These are phyloP conservation scores for Hypholoma fasciculare DNA, from an alignment of 768 basidiomycete species.

Conservation along the genomic window DNA sequence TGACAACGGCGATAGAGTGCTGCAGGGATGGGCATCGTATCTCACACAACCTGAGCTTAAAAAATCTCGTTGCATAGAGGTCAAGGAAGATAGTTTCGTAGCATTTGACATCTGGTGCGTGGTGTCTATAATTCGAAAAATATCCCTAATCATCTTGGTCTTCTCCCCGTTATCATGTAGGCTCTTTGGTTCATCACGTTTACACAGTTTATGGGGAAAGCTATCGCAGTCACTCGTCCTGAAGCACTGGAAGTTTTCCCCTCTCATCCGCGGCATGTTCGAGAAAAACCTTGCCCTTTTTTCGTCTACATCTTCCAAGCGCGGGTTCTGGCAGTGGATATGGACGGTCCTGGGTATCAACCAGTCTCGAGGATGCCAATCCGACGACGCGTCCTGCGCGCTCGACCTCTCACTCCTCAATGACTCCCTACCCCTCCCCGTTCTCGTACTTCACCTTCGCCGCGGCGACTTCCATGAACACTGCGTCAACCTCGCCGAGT, in stretches of 20 bases:
- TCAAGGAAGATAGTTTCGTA: slow-evolving; percentile 33
- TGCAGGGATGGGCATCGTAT: slow-evolving; percentile 46
- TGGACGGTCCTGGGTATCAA: not conserved
- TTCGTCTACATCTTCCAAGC: not conserved
- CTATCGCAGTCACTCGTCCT: slow-evolving; percentile 50
- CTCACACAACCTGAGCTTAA: slow-evolving; percentile 42
- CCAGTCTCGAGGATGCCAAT: not conserved
- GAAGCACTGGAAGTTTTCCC: slow-evolving; percentile 60
- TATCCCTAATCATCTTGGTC: not conserved
- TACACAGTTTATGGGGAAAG: slow-evolving; percentile 45
- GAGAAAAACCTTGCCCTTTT: slow-evolving; percentile 46
- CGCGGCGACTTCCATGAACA: slow-evolving; percentile 56
- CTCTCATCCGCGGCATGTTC: slow-evolving; percentile 53
- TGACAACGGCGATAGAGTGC: slow-evolving; percentile 32
- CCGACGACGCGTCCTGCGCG: not conserved
- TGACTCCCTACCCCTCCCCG: slow-evolving; percentile 36
- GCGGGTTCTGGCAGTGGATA: slow-evolving; percentile 12
- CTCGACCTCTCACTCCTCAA: not conserved
- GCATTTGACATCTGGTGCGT: slow-evolving; percentile 57
- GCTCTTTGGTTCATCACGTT: slow-evolving; percentile 44
- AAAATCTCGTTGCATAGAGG: slow-evolving; percentile 50
- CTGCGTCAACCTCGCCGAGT: slow-evolving; percentile 42
- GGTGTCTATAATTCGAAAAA: not conserved
- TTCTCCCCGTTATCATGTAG: slow-evolving; percentile 28
- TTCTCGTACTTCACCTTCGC: slow-evolving; percentile 59